phyloP scores from a whole-genome alignment of 2,329 filamentous ascomycete species.

The Penicillium sp. region DNA sequence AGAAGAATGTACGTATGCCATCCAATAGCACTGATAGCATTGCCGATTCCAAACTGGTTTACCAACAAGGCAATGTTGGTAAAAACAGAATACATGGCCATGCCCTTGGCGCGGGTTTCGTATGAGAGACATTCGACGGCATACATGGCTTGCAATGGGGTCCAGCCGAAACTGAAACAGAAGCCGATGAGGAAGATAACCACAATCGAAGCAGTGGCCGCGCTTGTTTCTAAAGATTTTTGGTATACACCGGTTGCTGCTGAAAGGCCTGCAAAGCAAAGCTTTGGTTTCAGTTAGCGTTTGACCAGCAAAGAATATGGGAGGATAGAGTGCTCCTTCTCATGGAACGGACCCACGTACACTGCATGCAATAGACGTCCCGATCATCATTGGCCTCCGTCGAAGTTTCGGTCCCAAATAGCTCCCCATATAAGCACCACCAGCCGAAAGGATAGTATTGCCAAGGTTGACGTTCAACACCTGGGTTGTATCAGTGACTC shows the following conservation, averaged over 20 bases:
- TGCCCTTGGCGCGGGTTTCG: conserved; percentile 55
- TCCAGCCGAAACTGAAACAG: conserved; percentile 48
- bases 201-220: conserved; percentile 40
- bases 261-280: conserved; percentile 3
- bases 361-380: conserved; percentile 1
- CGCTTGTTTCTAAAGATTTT: conserved; percentile 37
- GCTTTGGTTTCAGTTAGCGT: not conserved
- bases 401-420: conserved; percentile 55
- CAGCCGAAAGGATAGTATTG: conserved; percentile 53
- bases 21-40: conserved; percentile 49
- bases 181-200: conserved; percentile 54
- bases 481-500: conserved; percentile 47
- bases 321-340: not conserved
- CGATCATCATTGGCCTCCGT: conserved; percentile 53
- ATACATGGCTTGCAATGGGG: conserved; percentile 49
- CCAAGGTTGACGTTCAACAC: conserved; percentile 55
- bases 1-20: conserved; percentile 56
- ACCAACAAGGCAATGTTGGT: conserved; percentile 46
- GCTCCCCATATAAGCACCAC: conserved; percentile 47
- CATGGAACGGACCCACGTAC: not conserved
- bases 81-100: conserved; percentile 49
- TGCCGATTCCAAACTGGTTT: conserved; percentile 48
- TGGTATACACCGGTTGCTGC: conserved; percentile 7
- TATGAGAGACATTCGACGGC: conserved; percentile 54
- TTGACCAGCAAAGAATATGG: not conserved